Evolutionary conservation across 2,329 filamentous ascomycete genomes (phyloP), one percentile per base, ranked within the genome.

Genomic region (Apiospora marii): DNA sequence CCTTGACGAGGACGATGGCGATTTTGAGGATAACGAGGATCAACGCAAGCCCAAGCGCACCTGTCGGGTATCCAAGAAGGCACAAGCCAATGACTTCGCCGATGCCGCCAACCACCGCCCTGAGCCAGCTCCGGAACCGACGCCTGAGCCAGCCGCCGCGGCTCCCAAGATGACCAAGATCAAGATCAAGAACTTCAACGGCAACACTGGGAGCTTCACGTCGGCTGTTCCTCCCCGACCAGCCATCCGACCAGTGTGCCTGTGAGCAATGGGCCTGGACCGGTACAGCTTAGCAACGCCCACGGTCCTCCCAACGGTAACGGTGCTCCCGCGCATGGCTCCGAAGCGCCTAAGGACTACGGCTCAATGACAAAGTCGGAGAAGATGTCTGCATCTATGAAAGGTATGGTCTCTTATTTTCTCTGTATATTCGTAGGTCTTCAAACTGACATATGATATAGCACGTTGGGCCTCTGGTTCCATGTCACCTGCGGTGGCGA

Each of bases 341-440:
- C 49, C 46, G 72, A 80, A 75, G 22, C 68, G 72, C 24, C 77
- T 30, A 90, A 90, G 81, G 87, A 90, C 70, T 91, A 91, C 76
- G 86, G 87, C 48, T 84, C 86, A 61, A 90, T 91, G 88, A 90
- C 88, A 68, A 91, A 91, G 82, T 90, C 88, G 43, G 89, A 91
- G 81, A 91, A 91, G 84, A 91, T 91, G 89, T 89, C 87, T n/a
- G 86, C 85, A 24, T 90, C 88, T 3, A 91, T 91, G 89, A 90
- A 90, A 83, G 88, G 89, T 90, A 83, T 82, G 46, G 14, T 24
- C 14, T 51, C 2, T 13, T 13, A 34, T 37, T 3, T 22, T 8
- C 4, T 43, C 30, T 7, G 3, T 34, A 30, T 37, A 19, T 13
- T 49, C 1, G 22, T 16, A 3, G 27, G 19, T 24, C 14, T 16